phyloP scores from a whole-genome alignment of 2,329 filamentous ascomycete species.

The Diaporthe caulivora region DNA sequence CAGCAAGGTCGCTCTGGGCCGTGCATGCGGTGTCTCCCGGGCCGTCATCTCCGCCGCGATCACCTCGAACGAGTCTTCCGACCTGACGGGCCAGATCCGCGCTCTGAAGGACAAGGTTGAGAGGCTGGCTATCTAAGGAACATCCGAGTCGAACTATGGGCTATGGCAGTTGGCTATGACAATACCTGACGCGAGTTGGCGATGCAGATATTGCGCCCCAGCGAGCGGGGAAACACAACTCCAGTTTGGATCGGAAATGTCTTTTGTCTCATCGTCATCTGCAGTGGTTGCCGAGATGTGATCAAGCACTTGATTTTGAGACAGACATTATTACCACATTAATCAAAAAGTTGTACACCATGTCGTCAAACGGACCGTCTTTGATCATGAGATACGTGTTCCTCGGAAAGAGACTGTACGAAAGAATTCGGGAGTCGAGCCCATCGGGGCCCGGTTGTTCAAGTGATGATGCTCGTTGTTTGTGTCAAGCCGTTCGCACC shows the following conservation, averaged over 20 bases:
- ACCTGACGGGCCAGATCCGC: conserved; percentile 89
- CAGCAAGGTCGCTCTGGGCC: conserved; percentile 85
- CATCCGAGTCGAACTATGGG: background rate
- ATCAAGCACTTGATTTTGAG: conserved; percentile 5
- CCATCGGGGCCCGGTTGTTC: background rate
- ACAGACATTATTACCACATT: background rate
- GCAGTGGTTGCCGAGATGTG: conserved; percentile 1
- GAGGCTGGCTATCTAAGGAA: conserved; percentile 86
- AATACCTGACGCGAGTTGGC: background rate
- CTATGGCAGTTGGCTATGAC: background rate
- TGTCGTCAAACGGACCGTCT: too few relatives aligned
- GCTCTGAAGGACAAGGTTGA: conserved; percentile 95
- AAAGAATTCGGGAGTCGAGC: background rate
- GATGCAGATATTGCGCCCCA: background rate
- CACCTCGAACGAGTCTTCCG: conserved; percentile 91
- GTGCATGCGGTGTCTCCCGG: conserved; percentile 89
- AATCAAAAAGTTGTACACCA: background rate
- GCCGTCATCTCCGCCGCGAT: conserved; percentile 90
- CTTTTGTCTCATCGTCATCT: background rate
- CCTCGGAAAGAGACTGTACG: background rate
- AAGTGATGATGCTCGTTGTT: background rate
- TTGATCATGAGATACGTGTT: background rate
- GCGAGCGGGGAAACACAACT: background rate
- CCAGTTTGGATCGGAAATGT: background rate
- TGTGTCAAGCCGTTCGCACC: background rate